Conservation (phyloP, 345 rosid species). For the Euphorbia tirucalli region DNA sequence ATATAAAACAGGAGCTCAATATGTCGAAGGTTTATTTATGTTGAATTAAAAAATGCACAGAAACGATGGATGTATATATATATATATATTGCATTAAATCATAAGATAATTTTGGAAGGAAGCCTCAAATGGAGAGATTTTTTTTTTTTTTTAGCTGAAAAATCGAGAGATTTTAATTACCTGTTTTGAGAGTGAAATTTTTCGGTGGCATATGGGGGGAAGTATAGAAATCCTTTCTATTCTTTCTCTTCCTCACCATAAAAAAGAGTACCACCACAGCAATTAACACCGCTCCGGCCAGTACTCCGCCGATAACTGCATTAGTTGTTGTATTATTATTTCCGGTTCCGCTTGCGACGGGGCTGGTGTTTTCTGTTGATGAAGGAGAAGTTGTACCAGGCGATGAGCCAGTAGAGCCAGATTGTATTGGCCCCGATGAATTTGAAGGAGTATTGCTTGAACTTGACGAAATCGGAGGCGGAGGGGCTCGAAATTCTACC, state of each 20-base stretch:
- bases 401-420: conserved; percentile 16
- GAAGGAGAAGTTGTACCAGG: conserved; percentile 1
- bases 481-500: background rate
- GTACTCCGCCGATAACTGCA: conserved; percentile 38
- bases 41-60: too few relatives aligned
- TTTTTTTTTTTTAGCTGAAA: too few relatives aligned
- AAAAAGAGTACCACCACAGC: conserved; percentile 48
- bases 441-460: conserved; percentile 17
- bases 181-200: conserved; percentile 46
- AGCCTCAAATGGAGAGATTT: background rate
- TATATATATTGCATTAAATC: too few relatives aligned
- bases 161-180: conserved; percentile 31
- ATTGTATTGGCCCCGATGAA: conserved; percentile 23
- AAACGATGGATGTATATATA: too few relatives aligned
- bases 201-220: conserved; percentile 45
- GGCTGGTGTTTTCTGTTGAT: background rate
- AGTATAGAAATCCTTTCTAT: conserved; percentile 32
- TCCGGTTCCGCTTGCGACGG: conserved; percentile 1
- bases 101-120: too few relatives aligned
- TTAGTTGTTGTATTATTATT: conserved; percentile 6
- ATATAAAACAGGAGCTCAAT: too few relatives aligned
- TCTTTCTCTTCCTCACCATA: conserved; percentile 42
- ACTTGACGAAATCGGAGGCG: conserved; percentile 12
- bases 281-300: conserved; percentile 49
- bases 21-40: too few relatives aligned